These are phyloP conservation scores for Trichosporon asahii DNA, from an alignment of 1,284 basidiomycete genomes.

Conservation along the genomic window DNA sequence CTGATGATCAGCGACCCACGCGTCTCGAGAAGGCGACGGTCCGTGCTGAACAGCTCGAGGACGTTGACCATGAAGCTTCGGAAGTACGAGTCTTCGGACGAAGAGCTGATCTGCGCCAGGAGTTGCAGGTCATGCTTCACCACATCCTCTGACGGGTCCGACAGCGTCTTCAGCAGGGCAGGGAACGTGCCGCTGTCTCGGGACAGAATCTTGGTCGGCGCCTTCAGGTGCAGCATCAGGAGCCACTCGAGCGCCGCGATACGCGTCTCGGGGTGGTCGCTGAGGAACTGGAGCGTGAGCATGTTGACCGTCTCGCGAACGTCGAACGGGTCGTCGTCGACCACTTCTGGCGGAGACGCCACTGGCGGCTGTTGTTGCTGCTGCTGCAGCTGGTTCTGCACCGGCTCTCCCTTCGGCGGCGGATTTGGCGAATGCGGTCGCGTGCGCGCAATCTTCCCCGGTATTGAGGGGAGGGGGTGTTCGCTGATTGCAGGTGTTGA, in stretches of 20 bases:
- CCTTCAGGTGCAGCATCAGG: slow-evolving; percentile 97
- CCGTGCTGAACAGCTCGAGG: slow-evolving; percentile 90
- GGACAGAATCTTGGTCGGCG: slow-evolving; percentile 91
- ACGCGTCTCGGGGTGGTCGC: slow-evolving; percentile 93
- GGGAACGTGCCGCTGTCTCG: slow-evolving; percentile 97
- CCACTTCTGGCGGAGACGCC: slow-evolving; percentile 37
- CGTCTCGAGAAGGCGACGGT: slow-evolving; percentile 81
- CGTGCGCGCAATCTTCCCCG: slow-evolving; percentile 22
- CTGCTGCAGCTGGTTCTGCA: slow-evolving; percentile 1
- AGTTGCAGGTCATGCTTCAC: slow-evolving; percentile 95
- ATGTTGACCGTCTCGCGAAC: slow-evolving; percentile 89
- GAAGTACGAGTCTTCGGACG: slow-evolving; percentile 91
- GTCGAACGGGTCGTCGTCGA: slow-evolving; percentile 76
- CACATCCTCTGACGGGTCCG: slow-evolving; percentile 95
- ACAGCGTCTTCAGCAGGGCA: slow-evolving; percentile 88
- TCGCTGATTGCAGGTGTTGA: slow-evolving; percentile 41
- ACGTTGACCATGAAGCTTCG: slow-evolving; percentile 93
- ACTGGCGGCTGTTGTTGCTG: slow-evolving; percentile 18
- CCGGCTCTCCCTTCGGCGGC: slow-evolving; percentile 16
- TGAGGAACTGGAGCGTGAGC: slow-evolving; percentile 87
- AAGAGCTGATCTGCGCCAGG: slow-evolving; percentile 87
- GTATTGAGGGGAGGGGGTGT: slow-evolving; percentile 26
- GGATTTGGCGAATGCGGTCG: slow-evolving; percentile 35
- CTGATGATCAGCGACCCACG: slow-evolving; percentile 94
- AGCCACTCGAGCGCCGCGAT: slow-evolving; percentile 97